phyloP scores from a whole-genome alignment of 805 yeast genomes.

The Spencermartinsiella europaea region DNA sequence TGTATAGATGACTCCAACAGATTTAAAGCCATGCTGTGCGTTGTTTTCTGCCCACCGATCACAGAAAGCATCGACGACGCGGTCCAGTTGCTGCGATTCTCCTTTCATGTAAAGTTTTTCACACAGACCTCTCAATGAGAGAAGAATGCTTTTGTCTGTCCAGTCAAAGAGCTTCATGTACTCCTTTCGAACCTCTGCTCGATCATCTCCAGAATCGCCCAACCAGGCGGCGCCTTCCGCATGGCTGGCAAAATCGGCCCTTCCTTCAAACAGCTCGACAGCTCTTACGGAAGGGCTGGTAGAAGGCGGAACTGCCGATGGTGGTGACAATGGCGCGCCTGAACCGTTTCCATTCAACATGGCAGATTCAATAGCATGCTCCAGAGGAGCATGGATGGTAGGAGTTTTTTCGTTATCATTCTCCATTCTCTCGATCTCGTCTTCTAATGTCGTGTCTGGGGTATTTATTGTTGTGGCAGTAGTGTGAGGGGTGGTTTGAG shows the following conservation, averaged over 20 bases:
- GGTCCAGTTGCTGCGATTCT: conserved; percentile 77
- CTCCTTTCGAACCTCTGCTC: conserved; percentile 15
- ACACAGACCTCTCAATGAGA: conserved; percentile 56
- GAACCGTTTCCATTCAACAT: not conserved
- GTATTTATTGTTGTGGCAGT: not conserved
- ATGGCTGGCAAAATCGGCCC: conserved; percentile 13
- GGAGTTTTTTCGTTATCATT: not conserved
- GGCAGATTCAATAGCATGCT: not conserved
- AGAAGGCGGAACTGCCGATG: not conserved
- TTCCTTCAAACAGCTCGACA: conserved; percentile 15
- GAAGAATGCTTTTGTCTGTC: conserved; percentile 46
- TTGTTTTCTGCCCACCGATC: conserved; percentile 53
- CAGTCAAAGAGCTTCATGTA: conserved; percentile 37
- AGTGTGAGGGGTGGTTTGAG: not conserved
- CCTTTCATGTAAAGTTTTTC: conserved; percentile 65
- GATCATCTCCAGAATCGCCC: conserved; percentile 20
- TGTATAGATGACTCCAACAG: conserved; percentile 57
- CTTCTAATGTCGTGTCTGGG: not conserved
- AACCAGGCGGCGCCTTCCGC: conserved; percentile 21
- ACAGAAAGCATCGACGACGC: conserved; percentile 63
- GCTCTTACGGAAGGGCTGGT: conserved; percentile 10
- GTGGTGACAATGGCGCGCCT: not conserved
- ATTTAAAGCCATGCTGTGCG: conserved; percentile 44
- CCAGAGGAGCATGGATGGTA: not conserved
- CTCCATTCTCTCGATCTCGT: not conserved